Conservation (phyloP, 139 green algal genomes). For the Asterochloris erici region DNA sequence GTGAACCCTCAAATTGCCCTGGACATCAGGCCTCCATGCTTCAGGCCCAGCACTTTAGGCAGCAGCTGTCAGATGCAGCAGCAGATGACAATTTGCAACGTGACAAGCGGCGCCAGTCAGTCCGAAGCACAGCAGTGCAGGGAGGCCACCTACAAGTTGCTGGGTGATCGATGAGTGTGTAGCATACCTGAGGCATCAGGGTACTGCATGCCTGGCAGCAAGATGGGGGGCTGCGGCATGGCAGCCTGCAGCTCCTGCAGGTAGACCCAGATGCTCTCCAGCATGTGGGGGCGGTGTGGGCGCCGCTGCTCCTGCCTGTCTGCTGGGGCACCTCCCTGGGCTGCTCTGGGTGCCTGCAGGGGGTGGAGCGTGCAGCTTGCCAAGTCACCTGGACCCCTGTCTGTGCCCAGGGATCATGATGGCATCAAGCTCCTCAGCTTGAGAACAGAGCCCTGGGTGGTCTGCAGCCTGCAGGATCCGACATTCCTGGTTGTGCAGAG, state of each 20-base stretch:
- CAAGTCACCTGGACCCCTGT: background rate
- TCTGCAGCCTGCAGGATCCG: background rate
- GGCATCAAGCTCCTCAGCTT: background rate
- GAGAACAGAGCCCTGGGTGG: background rate
- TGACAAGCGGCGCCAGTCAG: background rate
- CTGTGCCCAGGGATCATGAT: background rate
- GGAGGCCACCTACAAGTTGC: background rate
- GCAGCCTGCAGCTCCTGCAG: background rate
- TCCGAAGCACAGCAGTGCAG: background rate
- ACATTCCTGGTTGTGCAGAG: background rate
- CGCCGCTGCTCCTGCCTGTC: background rate
- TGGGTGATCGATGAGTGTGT: background rate
- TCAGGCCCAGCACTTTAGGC: background rate
- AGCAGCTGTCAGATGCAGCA: background rate
- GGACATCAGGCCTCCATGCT: background rate
- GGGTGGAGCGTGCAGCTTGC: background rate
- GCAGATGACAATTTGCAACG: background rate
- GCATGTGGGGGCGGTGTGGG: background rate
- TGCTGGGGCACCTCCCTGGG: background rate
- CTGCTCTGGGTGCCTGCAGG: background rate
- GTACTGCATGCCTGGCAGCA: slow-evolving; percentile 6
- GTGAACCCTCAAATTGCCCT: background rate
- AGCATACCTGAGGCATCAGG: background rate
- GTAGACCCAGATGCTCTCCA: slow-evolving; percentile 11
- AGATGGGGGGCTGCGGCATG: slow-evolving; percentile 2